Percentiles rank a stretch among this genome's conserved stretches.
phyloP scores from a whole-genome alignment of 768 basidiomycete species.

The Xerocomellus dryophilus region DNA sequence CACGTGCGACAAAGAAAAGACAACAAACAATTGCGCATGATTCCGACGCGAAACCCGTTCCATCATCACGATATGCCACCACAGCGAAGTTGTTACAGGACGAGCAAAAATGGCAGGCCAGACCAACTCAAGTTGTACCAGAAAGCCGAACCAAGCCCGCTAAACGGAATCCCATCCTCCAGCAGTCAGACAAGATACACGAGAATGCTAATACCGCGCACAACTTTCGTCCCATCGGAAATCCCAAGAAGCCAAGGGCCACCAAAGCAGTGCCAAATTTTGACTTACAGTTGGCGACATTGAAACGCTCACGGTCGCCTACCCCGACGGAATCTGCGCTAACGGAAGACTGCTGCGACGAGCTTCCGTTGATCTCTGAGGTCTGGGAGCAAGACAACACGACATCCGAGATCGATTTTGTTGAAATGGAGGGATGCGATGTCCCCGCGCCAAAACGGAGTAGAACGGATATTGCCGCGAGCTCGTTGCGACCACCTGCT shows the following conservation, averaged over 20 bases:
- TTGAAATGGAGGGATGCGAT: constrained; percentile 34
- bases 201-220: constrained; percentile 40
- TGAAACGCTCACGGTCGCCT: constrained; percentile 25
- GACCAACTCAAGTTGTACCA: background rate
- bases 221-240: constrained; percentile 38
- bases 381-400: constrained; percentile 32
- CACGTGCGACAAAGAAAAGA: constrained; percentile 36
- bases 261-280: constrained; percentile 41
- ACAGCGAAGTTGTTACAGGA: background rate
- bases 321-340: constrained; percentile 7
- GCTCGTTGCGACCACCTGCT: background rate
- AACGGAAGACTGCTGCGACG: constrained; percentile 34
- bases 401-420: constrained; percentile 33
- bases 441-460: constrained; percentile 20
- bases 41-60: constrained; percentile 1
- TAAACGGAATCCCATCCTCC: constrained; percentile 30
- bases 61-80: background rate
- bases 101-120: background rate
- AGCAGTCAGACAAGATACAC: constrained; percentile 44
- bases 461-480: background rate
- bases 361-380: constrained; percentile 33
- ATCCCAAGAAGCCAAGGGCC: constrained; percentile 1
- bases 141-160: constrained; percentile 24
- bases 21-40: constrained; percentile 21
- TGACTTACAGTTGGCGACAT: constrained; percentile 45